These are phyloP conservation scores for Straminergon stramineum DNA, from an alignment of 225 moss, liverwort and hornwort species.

Conservation along the genomic window DNA sequence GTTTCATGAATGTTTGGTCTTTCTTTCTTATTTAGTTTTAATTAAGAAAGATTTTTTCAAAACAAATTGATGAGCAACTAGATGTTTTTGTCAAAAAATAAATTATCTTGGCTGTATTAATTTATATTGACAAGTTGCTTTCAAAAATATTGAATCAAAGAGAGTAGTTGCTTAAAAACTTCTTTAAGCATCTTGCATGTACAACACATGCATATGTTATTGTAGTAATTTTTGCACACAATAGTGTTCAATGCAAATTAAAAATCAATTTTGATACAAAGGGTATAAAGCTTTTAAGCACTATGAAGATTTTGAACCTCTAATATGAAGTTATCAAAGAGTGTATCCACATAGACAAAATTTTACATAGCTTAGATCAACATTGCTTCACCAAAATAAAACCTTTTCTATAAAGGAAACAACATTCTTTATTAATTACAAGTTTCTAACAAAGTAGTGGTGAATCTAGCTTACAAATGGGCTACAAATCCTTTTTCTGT, in stretches of 20 bases:
- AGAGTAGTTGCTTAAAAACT: not conserved
- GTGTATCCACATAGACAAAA: not conserved
- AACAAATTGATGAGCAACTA: not conserved
- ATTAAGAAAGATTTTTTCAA: not conserved
- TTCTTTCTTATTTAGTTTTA: not conserved
- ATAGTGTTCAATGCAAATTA: not conserved
- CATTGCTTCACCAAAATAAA: not conserved
- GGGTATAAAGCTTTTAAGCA: not conserved
- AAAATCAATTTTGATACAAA: not conserved
- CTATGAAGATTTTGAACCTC: not conserved
- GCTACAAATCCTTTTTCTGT: not conserved
- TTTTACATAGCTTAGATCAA: not conserved
- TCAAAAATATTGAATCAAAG: not conserved
- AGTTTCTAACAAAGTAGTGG: not conserved
- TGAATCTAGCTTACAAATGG: not conserved
- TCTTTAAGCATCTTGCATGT: not conserved
- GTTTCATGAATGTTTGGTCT: too few relatives aligned
- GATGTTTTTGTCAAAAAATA: not conserved
- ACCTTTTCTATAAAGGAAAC: not conserved
- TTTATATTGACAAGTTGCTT: rapidly evolving
- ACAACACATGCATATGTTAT: not conserved
- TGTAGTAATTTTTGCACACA: not conserved
- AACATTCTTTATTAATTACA: not conserved
- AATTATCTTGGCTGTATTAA: too few relatives aligned
- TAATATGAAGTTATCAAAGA: not conserved